Evolutionary conservation across 2,329 filamentous ascomycete species (phyloP).

Genomic region (Aspergillus neoniger): DNA sequence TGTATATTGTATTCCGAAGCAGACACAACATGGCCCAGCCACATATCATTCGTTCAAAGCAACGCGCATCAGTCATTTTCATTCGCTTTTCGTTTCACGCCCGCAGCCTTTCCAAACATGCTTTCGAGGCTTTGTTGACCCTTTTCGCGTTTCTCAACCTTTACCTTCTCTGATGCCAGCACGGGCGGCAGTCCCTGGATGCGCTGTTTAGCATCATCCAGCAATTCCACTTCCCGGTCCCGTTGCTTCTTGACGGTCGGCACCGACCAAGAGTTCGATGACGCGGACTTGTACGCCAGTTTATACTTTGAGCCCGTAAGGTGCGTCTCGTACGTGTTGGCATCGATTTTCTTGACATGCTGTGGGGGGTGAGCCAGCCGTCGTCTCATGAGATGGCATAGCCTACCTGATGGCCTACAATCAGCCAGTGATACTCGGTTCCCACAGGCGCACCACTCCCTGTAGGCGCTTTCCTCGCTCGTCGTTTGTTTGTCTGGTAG

Average conservation of each 20-base stretch:
- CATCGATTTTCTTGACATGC: constrained; percentile 39
- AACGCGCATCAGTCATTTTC: not conserved
- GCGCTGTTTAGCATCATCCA: constrained; percentile 37
- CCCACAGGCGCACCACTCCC: constrained; percentile 39
- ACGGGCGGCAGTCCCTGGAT: constrained; percentile 38
- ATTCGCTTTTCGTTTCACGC: constrained; percentile 23
- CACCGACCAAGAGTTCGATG: constrained; percentile 36
- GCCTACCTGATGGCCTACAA: constrained; percentile 37
- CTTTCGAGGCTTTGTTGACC: constrained; percentile 35
- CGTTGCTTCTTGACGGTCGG: constrained; percentile 38
- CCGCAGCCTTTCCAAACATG: constrained; percentile 28
- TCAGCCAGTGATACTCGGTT: constrained; percentile 39
- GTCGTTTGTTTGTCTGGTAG: constrained; percentile 34
- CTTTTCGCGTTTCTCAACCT: constrained; percentile 33
- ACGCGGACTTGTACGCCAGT: constrained; percentile 35
- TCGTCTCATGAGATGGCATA: not conserved
- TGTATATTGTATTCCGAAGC: not conserved
- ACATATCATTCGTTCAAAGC: not conserved
- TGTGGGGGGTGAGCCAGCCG: constrained; percentile 12
- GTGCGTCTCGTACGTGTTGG: constrained; percentile 40
- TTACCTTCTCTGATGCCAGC: constrained; percentile 35
- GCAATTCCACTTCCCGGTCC: constrained; percentile 35
- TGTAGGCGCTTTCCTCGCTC: constrained; percentile 33
- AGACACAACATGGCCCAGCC: not conserved
- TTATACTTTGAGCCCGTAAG: constrained; percentile 40